Conservation (phyloP, 176 grass and related monocot genomes). For the sorghum (Sorghum bicolor) region Sorghum_bicolor_NCBIv3 NC_012872.2:62189501-62190000, state of each 20-base stretch:
- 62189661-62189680: background rate
- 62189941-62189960: no score
- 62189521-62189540: slow-evolving; percentile 17
- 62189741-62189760: slow-evolving; percentile 5
- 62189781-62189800: background rate
- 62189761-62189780: slow-evolving; percentile 27
- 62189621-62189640: slow-evolving; percentile 10
- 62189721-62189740: slow-evolving; percentile 32
- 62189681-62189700: background rate
- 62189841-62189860: slow-evolving; percentile 26
- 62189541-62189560: slow-evolving; percentile 14
- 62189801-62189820: slow-evolving; percentile 35
- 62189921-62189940: no score
- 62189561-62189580: slow-evolving; percentile 35
- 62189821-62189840: slow-evolving; percentile 34
- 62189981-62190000: no score
- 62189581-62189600: slow-evolving; percentile 26
- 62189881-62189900: background rate
- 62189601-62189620: slow-evolving; percentile 20
- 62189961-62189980: no score
- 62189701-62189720: slow-evolving; percentile 12
- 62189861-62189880: background rate
- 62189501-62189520: slow-evolving; percentile 60
- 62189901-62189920: no score
- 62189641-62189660: background rate